Evolutionary conservation across 306 rosid genomes (phyloP).

Genomic region (Rubus idaeus): DNA sequence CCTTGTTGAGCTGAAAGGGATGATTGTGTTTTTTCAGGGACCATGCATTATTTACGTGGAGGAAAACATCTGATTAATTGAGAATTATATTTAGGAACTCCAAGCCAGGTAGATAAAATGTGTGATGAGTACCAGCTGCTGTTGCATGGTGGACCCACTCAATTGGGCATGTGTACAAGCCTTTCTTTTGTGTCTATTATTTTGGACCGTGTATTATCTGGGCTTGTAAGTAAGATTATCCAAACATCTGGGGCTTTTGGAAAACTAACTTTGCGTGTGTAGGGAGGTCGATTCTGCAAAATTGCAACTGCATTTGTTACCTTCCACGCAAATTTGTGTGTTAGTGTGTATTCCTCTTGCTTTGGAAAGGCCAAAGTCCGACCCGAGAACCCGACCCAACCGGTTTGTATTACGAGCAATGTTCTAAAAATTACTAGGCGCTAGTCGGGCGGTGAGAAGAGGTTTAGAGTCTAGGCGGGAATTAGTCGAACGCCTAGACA

Average conservation of each 20-base stretch:
- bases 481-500: too few species aligned
- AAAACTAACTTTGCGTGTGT: slow-evolving; percentile 29
- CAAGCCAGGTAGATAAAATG: slow-evolving; percentile 10
- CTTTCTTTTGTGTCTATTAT: slow-evolving; percentile 36
- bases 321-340: slow-evolving; percentile 48
- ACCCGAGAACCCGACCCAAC: background rate
- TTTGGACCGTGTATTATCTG: slow-evolving; percentile 36
- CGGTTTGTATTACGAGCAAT: too few species aligned
- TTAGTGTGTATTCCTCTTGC: slow-evolving; percentile 32
- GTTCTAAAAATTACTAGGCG: too few species aligned
- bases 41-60: slow-evolving; percentile 64
- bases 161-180: slow-evolving; percentile 30
- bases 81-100: background rate
- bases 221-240: slow-evolving; percentile 43
- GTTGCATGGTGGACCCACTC: slow-evolving; percentile 9
- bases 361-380: slow-evolving; percentile 28
- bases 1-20: slow-evolving; percentile 19
- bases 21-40: slow-evolving; percentile 29
- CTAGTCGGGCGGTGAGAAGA: too few species aligned
- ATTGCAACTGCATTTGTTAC: slow-evolving; percentile 23
- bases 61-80: slow-evolving; percentile 31
- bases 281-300: slow-evolving; percentile 31
- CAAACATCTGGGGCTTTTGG: slow-evolving; percentile 22
- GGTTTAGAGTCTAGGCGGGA: too few species aligned
- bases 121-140: background rate